A percentile compares a stretch with the other conserved stretches of the same genome.
Evolutionary conservation across 1,139 yeast species (phyloP).

Genomic region (Yamadazyma friedrichii): DNA sequence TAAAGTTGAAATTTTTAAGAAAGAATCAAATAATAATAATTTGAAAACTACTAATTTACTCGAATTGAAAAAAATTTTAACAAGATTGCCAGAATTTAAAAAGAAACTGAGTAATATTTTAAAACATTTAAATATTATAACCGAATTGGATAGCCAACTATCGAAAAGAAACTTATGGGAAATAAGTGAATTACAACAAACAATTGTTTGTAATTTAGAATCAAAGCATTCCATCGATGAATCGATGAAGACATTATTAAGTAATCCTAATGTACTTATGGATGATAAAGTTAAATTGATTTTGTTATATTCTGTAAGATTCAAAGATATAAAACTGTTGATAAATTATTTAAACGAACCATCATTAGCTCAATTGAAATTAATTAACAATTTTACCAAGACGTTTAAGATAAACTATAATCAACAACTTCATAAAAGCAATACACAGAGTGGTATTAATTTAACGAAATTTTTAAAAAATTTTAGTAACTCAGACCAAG

Average conservation of each 20-base stretch:
- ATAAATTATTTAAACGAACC: conserved; percentile 32
- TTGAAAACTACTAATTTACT: conserved; percentile 67
- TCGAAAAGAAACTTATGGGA: conserved; percentile 68
- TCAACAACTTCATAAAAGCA: conserved; percentile 11
- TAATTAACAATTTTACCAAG: conserved; percentile 31
- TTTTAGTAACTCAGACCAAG: conserved; percentile 21
- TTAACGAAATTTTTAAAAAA: conserved; percentile 26
- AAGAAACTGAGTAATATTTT: conserved; percentile 86
- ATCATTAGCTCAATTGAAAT: conserved; percentile 31
- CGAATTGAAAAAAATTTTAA: conserved; percentile 87
- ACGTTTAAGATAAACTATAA: conserved; percentile 11
- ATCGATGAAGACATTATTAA: conserved; percentile 26
- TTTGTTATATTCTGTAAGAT: conserved; percentile 70
- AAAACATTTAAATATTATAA: conserved; percentile 86
- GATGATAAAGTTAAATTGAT: conserved; percentile 49
- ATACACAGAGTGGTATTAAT: conserved; percentile 17
- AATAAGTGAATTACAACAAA: conserved; percentile 87
- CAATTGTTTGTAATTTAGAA: conserved; percentile 63
- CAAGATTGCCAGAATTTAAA: conserved; percentile 90
- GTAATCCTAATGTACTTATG: conserved; percentile 25
- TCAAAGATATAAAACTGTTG: conserved; percentile 31
- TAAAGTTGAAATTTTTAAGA: conserved; percentile 80
- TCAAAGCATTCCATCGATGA: conserved; percentile 28
- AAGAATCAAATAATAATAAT: conserved; percentile 65
- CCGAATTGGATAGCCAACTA: conserved; percentile 77